Base-by-base conservation (phyloP, 495 filamentous ascomycete species). In the Xylaria acuta region DNA sequence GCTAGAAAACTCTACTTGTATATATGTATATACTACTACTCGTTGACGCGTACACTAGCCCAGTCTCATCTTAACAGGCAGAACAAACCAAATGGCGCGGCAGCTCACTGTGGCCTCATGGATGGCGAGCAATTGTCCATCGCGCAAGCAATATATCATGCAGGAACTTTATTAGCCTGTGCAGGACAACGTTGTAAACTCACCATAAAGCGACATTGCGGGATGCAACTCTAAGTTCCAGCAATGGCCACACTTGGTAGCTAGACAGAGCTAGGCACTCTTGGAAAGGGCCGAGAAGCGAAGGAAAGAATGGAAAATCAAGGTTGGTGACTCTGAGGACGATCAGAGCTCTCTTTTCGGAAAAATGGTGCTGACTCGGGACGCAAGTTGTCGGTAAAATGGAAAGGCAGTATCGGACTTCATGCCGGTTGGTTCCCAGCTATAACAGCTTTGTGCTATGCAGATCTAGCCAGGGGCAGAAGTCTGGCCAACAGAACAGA, bases 131-230 rank as follows among this genome's bases (percentile, higher is more conserved):
- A 41, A 56, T 54, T 41, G 30, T 3, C 9, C 34, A 56, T 41
- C n/a, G 43, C 65, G 65, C 47, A 54, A 56, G 30, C 65, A 67
- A 67, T 67, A 67, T 56, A 67, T 67, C 22, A 67, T 56, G 65
- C 65, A 67, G 36, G 7, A 34, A 41, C 16, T 67, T 30, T 7
- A 67, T 67, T 67, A 67, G 65, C 65, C 65, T 67, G 65, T 40
- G 65, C 32, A 54, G 36, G 12, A 14, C 64, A 30, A 67, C n/a
- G 36, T 67, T 43, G 12, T 56, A 56, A 27, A 56, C 9, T 56
- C n/a, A 67, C 47, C 65, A 22, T 36, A 43, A 56, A n/a, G 47
- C 47, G 65, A 56, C 65, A 54, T 54, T 49, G 22, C n/a, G 65
- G 47, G 27, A 67, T 67, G 49, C 49, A 5, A 56, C 65, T 67